Conservation (phyloP, 192 early-diverging fungal genomes). For the Funneliformis geosporum region DNA sequence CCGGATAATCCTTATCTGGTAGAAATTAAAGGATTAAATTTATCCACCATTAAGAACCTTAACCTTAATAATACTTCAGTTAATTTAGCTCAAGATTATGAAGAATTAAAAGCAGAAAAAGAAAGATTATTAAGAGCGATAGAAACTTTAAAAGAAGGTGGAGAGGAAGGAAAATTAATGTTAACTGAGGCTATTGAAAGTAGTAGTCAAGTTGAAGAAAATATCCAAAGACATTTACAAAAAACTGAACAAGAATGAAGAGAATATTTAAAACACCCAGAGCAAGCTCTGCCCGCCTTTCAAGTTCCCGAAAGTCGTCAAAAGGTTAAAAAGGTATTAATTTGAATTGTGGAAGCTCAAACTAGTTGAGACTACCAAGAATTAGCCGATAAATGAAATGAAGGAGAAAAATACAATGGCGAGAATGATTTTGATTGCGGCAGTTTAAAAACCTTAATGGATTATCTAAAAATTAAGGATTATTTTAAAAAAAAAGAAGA, state of each 20-base stretch:
- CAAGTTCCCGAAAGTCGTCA: not conserved
- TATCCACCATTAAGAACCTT: not conserved
- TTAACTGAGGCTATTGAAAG: not conserved
- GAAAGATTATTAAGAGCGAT: not conserved
- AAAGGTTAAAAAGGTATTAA: not conserved
- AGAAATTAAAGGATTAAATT: slow-evolving; percentile 9
- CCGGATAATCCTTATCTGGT: not conserved
- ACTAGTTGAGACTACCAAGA: not conserved
- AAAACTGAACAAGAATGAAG: slow-evolving; percentile 3
- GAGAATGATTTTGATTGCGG: slow-evolving; percentile 6
- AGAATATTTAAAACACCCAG: not conserved
- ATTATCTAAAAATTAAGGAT: too few species aligned
- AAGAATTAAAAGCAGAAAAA: not conserved
- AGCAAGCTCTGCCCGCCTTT: not conserved
- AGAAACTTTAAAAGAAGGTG: not conserved
- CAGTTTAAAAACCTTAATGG: not conserved
- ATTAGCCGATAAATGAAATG: not conserved
- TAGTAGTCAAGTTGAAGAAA: slow-evolving; percentile 2
- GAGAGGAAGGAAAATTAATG: not conserved
- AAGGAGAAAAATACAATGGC: not conserved
- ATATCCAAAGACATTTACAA: not conserved
- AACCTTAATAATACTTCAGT: not conserved
- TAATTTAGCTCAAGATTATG: slow-evolving; percentile 4
- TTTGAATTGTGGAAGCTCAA: not conserved
- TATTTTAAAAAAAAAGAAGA: too few species aligned